Evolutionary conservation across 1,284 basidiomycete species (phyloP), one percentile per base, ranked within the genome.

Genomic region (Ustilago vetiveriae): DNA sequence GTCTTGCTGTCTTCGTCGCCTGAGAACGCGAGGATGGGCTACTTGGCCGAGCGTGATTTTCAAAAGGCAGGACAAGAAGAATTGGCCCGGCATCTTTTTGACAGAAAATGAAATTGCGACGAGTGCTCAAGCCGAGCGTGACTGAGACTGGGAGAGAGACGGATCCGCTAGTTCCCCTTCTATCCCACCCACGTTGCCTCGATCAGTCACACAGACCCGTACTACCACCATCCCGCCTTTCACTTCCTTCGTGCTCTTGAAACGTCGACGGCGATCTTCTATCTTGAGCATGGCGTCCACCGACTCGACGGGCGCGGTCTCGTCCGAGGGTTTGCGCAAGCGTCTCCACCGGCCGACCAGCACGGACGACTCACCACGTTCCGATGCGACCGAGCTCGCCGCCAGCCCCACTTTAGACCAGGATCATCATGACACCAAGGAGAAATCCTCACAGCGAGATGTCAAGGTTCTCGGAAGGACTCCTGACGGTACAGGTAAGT

Each of bases 401-500:
- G 27, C n/a, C n/a, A n/a, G 16, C 30, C 35, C 33, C 23, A 21
- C 49, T 19, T 26, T 24, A 23, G 29, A 52, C 19, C 26, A 49
- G 21, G 16, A 16, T 14, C 29, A 49, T 24, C 23, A 19, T 8
- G 29, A 29, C 35, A 29, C 42, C 10, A 49, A 65, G 36, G 17
- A 60, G 6, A 32, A 27, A n/a, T 23, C 36, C n/a, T 27, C 45
- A 38, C 19, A 53, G 13, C n/a, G 16, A 41, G 40, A 53, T 32
- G 35, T 40, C n/a, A 69, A 60, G 14, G 54, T 69, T 19, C 58
- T 69, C 32, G 66, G 66, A n/a, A 63, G 66, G 36, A 63, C 66
- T 26, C 58, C 66, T 11, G 66, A 69, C 39, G 66, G 66, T 44
- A 69, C 66, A 39, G 59, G 66, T 69, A 48, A 46, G 66, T 58